Base-by-base conservation (phyloP, 176 grass and related monocot species). In the Puya raimondii region DNA sequence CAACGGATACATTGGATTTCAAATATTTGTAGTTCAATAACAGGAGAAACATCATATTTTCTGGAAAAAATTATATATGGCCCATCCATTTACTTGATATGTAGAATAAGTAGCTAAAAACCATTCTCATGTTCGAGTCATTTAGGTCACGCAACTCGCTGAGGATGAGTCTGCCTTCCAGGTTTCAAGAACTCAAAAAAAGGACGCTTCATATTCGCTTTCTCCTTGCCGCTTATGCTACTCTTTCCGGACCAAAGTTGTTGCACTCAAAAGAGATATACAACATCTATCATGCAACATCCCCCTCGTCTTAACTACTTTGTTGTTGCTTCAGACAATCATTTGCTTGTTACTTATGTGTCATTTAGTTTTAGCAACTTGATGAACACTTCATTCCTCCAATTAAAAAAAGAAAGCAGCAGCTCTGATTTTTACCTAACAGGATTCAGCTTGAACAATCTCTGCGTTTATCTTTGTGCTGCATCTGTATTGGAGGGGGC, bases 401-500 rank as follows among this genome's bases (percentile, higher is more conserved):
- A 21, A 20, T 20, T 1, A 20, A 0, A 61, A 61, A 59, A 59
- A 42, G 33, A 42, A 33, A 42, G 33, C 33, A 8, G 33, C 33
- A 42, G 33, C 33, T 42, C 33, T 42, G 33, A 42, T 42, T 42
- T 42, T 42, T 59, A 61, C 21, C 17, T 18, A 42, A 42, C 52
- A 9, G 56, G 2, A 16, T 22, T 61, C 1, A 61, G n/a, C 56
- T 61, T 61, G 9, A n/a, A 59, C 15, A 21, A 18, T 21, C 17
- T 61, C 56, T 0, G 33, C 29, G 6, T 12, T 77, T 50, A 77
- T 59, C 52, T 49, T 53, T 50, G 52, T 6, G 52, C n/a, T 2
- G 64, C 53, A 57, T 67, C 57, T 48, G 64, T 56, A 69, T 57
- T 47, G 2, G 74, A 14, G 47, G 74, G 74, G 33, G 20, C 51